A percentile compares a stretch with the other conserved stretches of the same genome.
These are phyloP conservation scores for Cercis canadensis DNA, from an alignment of 306 rosid species.

Conservation along the genomic window DNA sequence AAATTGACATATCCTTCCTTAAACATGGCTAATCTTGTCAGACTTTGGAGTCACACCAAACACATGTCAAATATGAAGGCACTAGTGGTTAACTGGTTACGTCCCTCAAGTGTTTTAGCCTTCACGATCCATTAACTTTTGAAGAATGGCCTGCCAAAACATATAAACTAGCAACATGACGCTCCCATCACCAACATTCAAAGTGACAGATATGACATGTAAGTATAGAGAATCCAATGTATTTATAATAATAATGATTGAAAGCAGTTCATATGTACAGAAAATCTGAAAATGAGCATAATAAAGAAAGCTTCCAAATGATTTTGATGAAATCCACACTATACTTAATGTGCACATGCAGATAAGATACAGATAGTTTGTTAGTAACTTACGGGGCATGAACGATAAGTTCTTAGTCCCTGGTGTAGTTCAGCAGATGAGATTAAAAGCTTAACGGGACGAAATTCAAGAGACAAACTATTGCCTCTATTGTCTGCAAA, in stretches of 20 bases:
- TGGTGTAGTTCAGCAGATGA: conserved; percentile 66
- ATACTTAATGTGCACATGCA: conserved; percentile 14
- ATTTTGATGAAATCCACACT: conserved; percentile 24
- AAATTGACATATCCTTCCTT: conserved; percentile 12
- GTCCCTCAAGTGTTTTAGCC: conserved; percentile 41
- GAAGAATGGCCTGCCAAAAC: conserved; percentile 67
- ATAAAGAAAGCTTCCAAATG: conserved; percentile 11
- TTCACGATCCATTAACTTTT: conserved; percentile 61
- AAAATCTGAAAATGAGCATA: conserved; percentile 11
- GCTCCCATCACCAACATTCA: conserved; percentile 13
- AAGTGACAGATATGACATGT: neutral
- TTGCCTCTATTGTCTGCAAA: conserved; percentile 78
- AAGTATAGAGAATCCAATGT: neutral
- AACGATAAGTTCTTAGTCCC: conserved; percentile 64
- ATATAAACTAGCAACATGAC: conserved; percentile 36
- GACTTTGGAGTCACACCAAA: conserved; percentile 11
- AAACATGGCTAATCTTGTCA: conserved; percentile 13
- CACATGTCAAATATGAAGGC: conserved; percentile 24
- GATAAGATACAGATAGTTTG: neutral
- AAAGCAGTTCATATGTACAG: conserved; percentile 4
- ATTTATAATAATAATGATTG: neutral
- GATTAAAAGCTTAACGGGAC: conserved; percentile 78
- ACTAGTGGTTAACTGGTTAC: conserved; percentile 17
- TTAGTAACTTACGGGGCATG: conserved; percentile 77
- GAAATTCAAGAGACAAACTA: conserved; percentile 69